Evolutionary conservation across 345 rosid genomes (phyloP).

Genomic region (Populus pruinosa): DNA sequence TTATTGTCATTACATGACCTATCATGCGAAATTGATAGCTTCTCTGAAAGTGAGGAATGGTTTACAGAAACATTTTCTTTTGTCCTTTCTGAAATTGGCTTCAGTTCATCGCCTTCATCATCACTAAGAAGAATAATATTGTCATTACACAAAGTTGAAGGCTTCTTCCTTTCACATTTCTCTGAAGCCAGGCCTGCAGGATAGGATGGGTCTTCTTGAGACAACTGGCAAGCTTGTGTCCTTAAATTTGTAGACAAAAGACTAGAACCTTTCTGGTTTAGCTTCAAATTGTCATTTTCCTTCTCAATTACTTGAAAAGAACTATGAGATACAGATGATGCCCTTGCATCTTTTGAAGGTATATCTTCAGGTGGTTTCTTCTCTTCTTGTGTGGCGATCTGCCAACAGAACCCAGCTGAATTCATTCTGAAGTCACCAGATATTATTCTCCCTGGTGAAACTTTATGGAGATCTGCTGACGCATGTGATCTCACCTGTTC

Average conservation of each 20-base stretch:
- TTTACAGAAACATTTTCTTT: conserved; percentile 22
- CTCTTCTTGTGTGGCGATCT: conserved; percentile 20
- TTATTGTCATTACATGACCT: conserved; percentile 20
- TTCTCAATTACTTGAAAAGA: conserved; percentile 18
- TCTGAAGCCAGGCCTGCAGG: conserved; percentile 18
- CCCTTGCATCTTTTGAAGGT: conserved; percentile 25
- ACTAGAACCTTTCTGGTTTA: conserved; percentile 32
- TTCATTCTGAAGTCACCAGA: conserved; percentile 26
- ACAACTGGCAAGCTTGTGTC: conserved; percentile 29
- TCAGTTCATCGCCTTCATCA: conserved; percentile 66
- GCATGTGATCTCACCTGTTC: conserved; percentile 39
- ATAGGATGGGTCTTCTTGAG: conserved; percentile 38
- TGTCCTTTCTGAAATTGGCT: conserved; percentile 34
- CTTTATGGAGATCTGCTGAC: conserved; percentile 31
- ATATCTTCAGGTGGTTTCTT: conserved; percentile 31
- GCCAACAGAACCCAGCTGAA: conserved; percentile 22
- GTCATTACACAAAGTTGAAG: conserved; percentile 30
- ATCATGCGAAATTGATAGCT: conserved; percentile 31
- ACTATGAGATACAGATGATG: conserved; percentile 23
- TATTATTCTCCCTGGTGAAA: conserved; percentile 37
- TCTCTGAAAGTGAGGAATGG: conserved; percentile 26
- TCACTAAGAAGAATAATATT: conserved; percentile 70
- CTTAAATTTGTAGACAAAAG: conserved; percentile 31
- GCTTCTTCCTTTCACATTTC: conserved; percentile 33
- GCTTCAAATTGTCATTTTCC: conserved; percentile 16